Evolutionary conservation across 345 rosid species (phyloP).

Genomic region (Mercurialis annua): DNA sequence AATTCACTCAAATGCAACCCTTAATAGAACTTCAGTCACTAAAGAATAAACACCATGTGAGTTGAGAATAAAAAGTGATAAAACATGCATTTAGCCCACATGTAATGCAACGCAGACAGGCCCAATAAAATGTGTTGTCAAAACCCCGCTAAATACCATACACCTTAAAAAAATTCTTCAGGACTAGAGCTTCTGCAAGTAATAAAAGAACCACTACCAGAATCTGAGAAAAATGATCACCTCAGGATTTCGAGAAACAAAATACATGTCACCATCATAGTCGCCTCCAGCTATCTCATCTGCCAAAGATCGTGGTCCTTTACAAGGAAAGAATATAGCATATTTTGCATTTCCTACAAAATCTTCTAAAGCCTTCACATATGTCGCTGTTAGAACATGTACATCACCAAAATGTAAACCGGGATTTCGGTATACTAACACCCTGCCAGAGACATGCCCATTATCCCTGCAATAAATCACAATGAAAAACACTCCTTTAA

Average conservation of each 20-base stretch:
- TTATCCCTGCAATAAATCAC: slow-evolving; percentile 39
- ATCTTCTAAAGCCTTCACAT: slow-evolving; percentile 48
- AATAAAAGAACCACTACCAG: background rate
- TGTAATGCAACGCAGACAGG: background rate
- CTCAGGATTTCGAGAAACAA: slow-evolving; percentile 69
- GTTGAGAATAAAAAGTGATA: background rate
- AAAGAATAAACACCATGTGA: too few species aligned
- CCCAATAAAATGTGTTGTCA: background rate
- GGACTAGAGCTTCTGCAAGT: background rate
- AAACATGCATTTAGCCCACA: background rate
- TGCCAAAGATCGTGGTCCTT: slow-evolving; percentile 67
- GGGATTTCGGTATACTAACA: slow-evolving; percentile 74
- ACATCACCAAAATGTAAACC: slow-evolving; percentile 87
- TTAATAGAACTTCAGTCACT: too few species aligned
- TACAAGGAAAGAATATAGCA: slow-evolving; percentile 64
- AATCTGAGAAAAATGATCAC: slow-evolving; percentile 31
- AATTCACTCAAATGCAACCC: too few species aligned
- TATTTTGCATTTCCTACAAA: slow-evolving; percentile 69
- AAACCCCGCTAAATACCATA: background rate
- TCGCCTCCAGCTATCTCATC: slow-evolving; percentile 86
- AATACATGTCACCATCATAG: slow-evolving; percentile 74
- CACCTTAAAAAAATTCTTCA: background rate
- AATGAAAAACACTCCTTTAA: slow-evolving; percentile 3
- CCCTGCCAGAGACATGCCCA: slow-evolving; percentile 75
- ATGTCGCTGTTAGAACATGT: slow-evolving; percentile 59